phyloP scores from a whole-genome alignment of 768 basidiomycete genomes.

The Psilocybe subaeruginosa region DNA sequence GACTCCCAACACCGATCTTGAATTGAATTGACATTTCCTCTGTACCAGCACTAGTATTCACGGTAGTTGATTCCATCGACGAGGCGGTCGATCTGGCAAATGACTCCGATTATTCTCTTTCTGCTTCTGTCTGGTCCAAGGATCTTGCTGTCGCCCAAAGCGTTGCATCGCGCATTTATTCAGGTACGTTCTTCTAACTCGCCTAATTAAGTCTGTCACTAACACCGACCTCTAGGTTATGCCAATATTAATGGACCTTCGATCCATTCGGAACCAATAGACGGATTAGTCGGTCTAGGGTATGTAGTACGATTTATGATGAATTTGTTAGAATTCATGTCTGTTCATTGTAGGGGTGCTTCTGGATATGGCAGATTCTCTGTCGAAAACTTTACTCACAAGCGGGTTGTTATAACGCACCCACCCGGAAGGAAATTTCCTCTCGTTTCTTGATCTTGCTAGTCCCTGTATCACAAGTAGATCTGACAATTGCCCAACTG shows the following conservation, averaged over 20 bases:
- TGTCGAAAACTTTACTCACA: constrained; percentile 53
- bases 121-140: constrained; percentile 54
- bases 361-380: constrained; percentile 58
- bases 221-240: constrained; percentile 36
- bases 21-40: not conserved
- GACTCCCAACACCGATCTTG: not conserved
- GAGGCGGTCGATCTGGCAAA: constrained; percentile 63
- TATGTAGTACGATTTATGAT: constrained; percentile 26
- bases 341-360: constrained; percentile 33
- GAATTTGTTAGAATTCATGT: not conserved
- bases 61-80: constrained; percentile 47
- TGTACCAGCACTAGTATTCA: constrained; percentile 43
- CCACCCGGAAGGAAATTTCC: constrained; percentile 33
- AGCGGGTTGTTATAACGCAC: constrained; percentile 44
- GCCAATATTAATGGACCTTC: constrained; percentile 60
- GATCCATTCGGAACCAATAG: constrained; percentile 43
- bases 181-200: constrained; percentile 34
- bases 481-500: no score
- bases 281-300: constrained; percentile 48
- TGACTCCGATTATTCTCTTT: constrained; percentile 52
- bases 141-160: constrained; percentile 45
- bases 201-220: no score
- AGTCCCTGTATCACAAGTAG: not conserved
- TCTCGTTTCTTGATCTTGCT: constrained; percentile 5
- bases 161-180: constrained; percentile 49